Evolutionary conservation across 169 alveolate genomes (phyloP).

Genomic region (Eimeria zaria): DNA sequence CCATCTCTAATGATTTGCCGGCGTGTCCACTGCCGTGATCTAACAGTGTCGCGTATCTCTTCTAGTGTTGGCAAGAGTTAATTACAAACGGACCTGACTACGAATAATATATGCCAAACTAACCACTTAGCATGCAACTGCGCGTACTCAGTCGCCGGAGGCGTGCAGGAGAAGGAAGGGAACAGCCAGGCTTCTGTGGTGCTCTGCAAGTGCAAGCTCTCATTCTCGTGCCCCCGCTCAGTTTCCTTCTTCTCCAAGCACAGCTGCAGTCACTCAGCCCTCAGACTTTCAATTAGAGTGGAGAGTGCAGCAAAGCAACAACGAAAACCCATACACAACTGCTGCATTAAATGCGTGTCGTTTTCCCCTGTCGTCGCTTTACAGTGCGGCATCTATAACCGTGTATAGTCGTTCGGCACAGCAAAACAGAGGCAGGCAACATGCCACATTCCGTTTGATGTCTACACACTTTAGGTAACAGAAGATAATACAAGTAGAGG

Average conservation of each 20-base stretch:
- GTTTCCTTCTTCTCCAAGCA: not conserved
- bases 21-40: too few relatives aligned
- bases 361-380: too few relatives aligned
- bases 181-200: not conserved
- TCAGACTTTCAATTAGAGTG: not conserved
- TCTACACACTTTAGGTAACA: too few relatives aligned
- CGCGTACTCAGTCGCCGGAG: not conserved
- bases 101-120: not conserved
- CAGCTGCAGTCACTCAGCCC: not conserved
- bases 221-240: not conserved
- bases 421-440: not conserved
- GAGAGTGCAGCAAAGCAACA: not conserved
- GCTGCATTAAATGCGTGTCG: not conserved
- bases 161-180: not conserved
- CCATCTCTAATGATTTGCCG: too few relatives aligned
- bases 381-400: not conserved
- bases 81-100: not conserved
- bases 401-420: not conserved
- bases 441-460: not conserved
- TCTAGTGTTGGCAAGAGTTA: not conserved
- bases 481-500: too few relatives aligned
- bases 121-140: not conserved
- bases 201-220: not conserved
- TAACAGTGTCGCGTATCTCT: too few relatives aligned
- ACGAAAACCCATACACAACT: not conserved